Base-by-base conservation (phyloP, 495 filamentous ascomycete species). In the Neurospora sp. region DNA sequence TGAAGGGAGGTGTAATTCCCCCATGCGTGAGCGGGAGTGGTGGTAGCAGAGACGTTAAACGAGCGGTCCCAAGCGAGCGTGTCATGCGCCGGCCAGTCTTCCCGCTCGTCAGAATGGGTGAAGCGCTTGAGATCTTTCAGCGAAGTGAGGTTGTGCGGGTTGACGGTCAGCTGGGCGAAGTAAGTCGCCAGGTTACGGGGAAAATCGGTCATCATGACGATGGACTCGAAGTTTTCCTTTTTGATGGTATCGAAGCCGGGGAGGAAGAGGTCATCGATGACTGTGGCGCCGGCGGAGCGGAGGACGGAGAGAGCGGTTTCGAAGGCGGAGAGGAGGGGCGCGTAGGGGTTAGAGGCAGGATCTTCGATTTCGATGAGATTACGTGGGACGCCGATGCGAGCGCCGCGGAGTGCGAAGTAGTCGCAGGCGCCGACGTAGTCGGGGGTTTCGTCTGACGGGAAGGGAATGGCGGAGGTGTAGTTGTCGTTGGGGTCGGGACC, bases 391-490 rank as follows among this genome's bases (percentile, higher is more conserved):
- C 90, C 91, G 75, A 92, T 91, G 36, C 84, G 86, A 82, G 90
- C 91, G 70, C 90, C 90, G 78, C 88, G 88, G 54, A 93, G 83
- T 70, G 88, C 88, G 74, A 81, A 84, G 80, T 88, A 88, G 73
- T 80, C 74, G 40, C 82, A 84, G 15, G 82, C 78, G 9, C 79
- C 76, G 17, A 82, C 80, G 75, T 88, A 88, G 76, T 87, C 77
- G 2, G 85, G 85, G 39, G 80, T 73, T 24, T 76, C 74, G 10
- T 79, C 72, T 24, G 10, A 1, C 11, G 48, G 3, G 74, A 78
- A 84, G 1, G 84, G 85, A 62, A 84, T 83, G 6, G 82, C 78
- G 5, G 72, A 75, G 0, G 84, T 86, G 77, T 84, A 86, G 73
- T 86, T 85, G 75, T 87, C 85, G 9, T 80, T 72, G 5, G 72